These are phyloP conservation scores for Pyrenochaeta sp. DNA, from an alignment of 2,329 filamentous ascomycete genomes.

Conservation along the genomic window DNA sequence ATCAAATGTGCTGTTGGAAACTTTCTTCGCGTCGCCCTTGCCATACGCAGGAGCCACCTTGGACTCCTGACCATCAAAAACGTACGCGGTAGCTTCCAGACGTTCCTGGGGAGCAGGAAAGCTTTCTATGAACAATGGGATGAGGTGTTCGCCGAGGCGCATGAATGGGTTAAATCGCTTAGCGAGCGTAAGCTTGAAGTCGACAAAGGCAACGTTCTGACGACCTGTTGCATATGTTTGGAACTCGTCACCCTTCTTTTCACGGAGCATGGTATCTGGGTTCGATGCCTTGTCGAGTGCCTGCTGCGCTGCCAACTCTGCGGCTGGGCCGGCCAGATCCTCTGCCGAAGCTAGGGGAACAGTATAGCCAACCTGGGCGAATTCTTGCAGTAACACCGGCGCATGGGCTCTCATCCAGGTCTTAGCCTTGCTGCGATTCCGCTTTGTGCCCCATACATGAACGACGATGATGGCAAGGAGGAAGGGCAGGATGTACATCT, in stretches of 20 bases:
- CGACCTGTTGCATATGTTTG: constrained; percentile 88
- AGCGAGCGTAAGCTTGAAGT: constrained; percentile 80
- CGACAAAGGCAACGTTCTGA: constrained; percentile 90
- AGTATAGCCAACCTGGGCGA: constrained; percentile 82
- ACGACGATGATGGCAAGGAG: constrained; percentile 78
- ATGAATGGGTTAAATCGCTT: constrained; percentile 87
- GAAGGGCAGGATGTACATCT: constrained; percentile 81
- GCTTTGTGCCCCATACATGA: constrained; percentile 80
- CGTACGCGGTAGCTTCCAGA: constrained; percentile 79
- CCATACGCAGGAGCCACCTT: constrained; percentile 74
- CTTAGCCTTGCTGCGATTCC: constrained; percentile 82
- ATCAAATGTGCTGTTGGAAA: constrained; percentile 74
- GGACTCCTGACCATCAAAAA: constrained; percentile 91
- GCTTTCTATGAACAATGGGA: constrained; percentile 83
- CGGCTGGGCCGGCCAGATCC: constrained; percentile 55
- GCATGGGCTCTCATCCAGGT: constrained; percentile 81
- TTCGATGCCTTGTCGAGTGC: constrained; percentile 53
- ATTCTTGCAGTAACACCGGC: constrained; percentile 78
- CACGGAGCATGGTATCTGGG: constrained; percentile 74
- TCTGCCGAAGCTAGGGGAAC: constrained; percentile 46
- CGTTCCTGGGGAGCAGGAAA: constrained; percentile 74
- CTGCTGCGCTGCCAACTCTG: constrained; percentile 48
- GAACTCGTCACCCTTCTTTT: constrained; percentile 89
- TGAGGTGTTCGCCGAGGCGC: constrained; percentile 70
- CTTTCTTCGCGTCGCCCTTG: constrained; percentile 69